Evolutionary conservation across 306 rosid genomes (phyloP), one percentile per base, ranked within the genome.

Genomic region (Casuarina glauca): DNA sequence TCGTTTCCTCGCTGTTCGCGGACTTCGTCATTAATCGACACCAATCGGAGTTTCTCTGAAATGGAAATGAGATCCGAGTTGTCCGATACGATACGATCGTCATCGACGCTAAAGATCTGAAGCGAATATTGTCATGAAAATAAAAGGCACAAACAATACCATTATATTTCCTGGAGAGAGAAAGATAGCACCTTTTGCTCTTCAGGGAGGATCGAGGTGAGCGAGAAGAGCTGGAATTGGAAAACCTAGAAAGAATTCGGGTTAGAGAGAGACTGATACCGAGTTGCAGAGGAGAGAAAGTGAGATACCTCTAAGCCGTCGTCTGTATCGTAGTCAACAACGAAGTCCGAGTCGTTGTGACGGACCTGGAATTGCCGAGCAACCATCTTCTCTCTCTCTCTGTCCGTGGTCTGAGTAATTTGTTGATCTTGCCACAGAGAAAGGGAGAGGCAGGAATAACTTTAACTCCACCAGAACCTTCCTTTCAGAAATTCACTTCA

Each of bases 141-240:
- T 48, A 32, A 48, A 51, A 57, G 20, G 71, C 55, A 42, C 39
- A 64, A 69, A 63, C 3, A 44, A 49, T 49, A 0, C 13, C 13
- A 49, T 49, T 49, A 26, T 26, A 26, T 26, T 26, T 1, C 32
- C 32, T 26, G 57, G 3, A 15, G 15, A 39, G 72, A 51, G 54
- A 72, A 43, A 64, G 39, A 79, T 32, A 75, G 19, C 5, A 92
- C 97, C 96, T 93, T 89, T 70, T 93, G 97, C 0, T 86, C 87
- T 6, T 89, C 83, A 1, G 97, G 97, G n/a, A 87, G 84, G 46
- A 90, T 43, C 0, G 87, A 86, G 63, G 96, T 88, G 81, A 93
- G 91, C 5, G 97, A 93, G 78, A 87, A 93, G 50, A 93, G 90
- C 78, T 90, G 97, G 76, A 85, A 80, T 79, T 86, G 88, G 83